Conservation (phyloP, 495 filamentous ascomycete species). For the Xylaria longipes region DNA sequence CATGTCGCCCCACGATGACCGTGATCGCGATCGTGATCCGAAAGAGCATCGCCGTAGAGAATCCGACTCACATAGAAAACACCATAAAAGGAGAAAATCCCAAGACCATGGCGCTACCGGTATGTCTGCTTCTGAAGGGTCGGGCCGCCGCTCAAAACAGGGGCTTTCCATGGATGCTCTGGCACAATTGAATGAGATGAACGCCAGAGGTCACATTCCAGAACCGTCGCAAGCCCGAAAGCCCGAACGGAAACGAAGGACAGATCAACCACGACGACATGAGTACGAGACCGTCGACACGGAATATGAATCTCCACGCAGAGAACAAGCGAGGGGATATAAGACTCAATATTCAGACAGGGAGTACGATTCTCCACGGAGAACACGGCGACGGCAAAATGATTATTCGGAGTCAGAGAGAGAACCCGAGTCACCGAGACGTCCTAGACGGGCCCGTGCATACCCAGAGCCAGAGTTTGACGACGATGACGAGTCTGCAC, state of each 20-base stretch:
- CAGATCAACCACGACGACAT: constrained; percentile 30
- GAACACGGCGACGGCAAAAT: constrained; percentile 42
- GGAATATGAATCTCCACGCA: constrained; percentile 35
- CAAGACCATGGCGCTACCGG: constrained; percentile 36
- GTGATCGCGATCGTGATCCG: constrained; percentile 24
- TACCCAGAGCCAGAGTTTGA: constrained; percentile 26
- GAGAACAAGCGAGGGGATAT: constrained; percentile 29
- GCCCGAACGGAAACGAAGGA: constrained; percentile 32
- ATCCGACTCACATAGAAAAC: constrained; percentile 33
- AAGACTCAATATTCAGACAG: constrained; percentile 30
- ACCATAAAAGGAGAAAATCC: constrained; percentile 37
- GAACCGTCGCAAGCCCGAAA: constrained; percentile 32
- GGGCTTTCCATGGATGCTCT: constrained; percentile 63
- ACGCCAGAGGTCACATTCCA: constrained; percentile 44
- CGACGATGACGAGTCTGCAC: constrained; percentile 29
- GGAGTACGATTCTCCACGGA: constrained; percentile 39
- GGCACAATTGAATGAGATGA: constrained; percentile 65
- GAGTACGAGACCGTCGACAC: constrained; percentile 32
- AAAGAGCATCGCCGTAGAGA: constrained; percentile 40
- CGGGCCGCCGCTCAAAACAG: constrained; percentile 30
- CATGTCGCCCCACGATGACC: constrained; percentile 41
- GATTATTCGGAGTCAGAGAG: constrained; percentile 37
- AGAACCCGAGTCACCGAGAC: constrained; percentile 38
- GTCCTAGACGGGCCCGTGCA: constrained; percentile 25
- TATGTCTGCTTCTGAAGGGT: constrained; percentile 24